A percentile compares a stretch with the other conserved stretches of the same genome.
These are phyloP conservation scores for Vachellia collinsii DNA, from an alignment of 306 rosid species.

Conservation along the genomic window DNA sequence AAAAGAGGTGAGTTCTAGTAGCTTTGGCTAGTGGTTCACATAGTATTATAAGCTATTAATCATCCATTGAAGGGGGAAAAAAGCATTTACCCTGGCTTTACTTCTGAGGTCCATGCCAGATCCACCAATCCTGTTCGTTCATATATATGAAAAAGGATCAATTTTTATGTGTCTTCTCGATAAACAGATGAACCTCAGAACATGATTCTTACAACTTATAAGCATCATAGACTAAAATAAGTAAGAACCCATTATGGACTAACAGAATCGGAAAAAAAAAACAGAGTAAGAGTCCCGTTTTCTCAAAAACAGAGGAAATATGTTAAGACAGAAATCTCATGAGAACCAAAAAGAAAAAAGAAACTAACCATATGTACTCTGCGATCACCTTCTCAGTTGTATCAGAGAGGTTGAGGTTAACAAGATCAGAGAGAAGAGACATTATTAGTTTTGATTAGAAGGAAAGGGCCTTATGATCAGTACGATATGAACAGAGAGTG, in stretches of 20 bases:
- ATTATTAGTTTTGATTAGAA: constrained; percentile 10
- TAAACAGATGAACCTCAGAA: constrained; percentile 25
- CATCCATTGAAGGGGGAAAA: too few species aligned
- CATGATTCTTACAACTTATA: not conserved
- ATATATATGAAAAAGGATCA: not conserved
- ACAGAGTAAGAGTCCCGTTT: constrained; percentile 37
- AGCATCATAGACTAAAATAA: not conserved
- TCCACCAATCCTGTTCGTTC: constrained; percentile 67
- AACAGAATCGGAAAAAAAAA: not conserved
- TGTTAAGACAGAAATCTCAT: not conserved
- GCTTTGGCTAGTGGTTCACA: not conserved
- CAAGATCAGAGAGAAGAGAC: constrained; percentile 55
- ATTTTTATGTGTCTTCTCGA: not conserved
- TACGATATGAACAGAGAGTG: not conserved
- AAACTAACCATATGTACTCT: constrained; percentile 72
- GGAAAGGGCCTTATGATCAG: constrained; percentile 2
- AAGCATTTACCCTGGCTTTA: constrained; percentile 69
- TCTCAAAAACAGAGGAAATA: not conserved
- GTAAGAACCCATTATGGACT: not conserved
- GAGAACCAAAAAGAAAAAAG: too few species aligned
- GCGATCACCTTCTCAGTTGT: constrained; percentile 56
- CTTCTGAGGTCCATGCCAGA: constrained; percentile 75
- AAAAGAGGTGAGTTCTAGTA: not conserved
- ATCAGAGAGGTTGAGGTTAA: constrained; percentile 58
- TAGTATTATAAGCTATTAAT: too few species aligned